Conservation (phyloP, 805 yeast genomes). For the Nakazawaea populi region DNA sequence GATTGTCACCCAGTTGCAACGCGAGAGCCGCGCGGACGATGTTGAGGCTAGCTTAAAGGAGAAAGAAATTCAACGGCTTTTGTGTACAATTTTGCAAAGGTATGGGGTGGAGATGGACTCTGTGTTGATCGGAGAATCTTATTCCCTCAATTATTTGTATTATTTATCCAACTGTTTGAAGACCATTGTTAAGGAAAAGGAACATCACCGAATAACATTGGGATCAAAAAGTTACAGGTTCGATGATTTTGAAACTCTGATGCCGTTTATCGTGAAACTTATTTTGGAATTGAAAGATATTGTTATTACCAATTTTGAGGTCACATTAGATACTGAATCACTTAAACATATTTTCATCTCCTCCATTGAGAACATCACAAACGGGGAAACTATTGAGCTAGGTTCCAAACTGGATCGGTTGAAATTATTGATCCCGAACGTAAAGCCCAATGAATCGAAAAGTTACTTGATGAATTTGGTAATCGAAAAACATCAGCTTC, state of each 20-base stretch:
- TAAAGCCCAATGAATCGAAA: neutral
- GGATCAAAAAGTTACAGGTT: neutral
- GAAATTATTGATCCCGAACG: neutral
- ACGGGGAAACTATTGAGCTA: neutral
- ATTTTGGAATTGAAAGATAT: neutral
- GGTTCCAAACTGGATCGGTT: neutral
- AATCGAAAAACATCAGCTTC: neutral
- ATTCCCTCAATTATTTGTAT: neutral
- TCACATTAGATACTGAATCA: neutral
- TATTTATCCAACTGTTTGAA: conserved; percentile 4
- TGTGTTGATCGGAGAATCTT: neutral
- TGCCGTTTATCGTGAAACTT: neutral
- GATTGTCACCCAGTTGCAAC: neutral
- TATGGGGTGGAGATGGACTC: neutral
- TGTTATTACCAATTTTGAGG: neutral
- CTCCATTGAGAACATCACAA: neutral
- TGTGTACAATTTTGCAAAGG: neutral
- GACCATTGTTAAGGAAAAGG: neutral
- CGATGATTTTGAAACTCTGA: neutral
- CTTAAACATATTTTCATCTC: neutral
- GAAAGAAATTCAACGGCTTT: neutral
- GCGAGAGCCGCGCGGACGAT: neutral
- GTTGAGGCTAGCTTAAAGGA: neutral
- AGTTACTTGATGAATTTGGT: neutral
- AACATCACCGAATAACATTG: neutral